phyloP scores from a whole-genome alignment of 2,329 filamentous ascomycete species.

The Blastomyces emzantsi region DNA sequence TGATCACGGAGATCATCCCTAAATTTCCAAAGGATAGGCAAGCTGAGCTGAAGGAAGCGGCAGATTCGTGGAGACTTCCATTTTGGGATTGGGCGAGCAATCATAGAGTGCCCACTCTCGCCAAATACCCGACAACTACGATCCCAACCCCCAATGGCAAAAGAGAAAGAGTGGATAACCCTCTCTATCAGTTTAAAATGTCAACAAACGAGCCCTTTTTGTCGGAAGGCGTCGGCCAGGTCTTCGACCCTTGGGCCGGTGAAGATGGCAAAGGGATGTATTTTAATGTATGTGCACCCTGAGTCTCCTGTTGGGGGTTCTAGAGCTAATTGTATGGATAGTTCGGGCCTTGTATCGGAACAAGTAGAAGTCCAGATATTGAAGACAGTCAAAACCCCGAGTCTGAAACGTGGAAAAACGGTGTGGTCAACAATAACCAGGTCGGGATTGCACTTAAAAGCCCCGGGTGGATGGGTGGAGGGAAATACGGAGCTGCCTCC shows the following conservation, averaged over 20 bases:
- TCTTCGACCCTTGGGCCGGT: slow-evolving; percentile 7
- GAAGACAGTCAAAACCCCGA: slow-evolving; percentile 20
- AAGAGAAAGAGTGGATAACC: slow-evolving; percentile 33
- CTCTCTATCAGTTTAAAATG: slow-evolving; percentile 39
- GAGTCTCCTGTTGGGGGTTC: not conserved
- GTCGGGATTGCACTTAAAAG: slow-evolving; percentile 16
- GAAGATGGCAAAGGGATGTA: slow-evolving; percentile 7
- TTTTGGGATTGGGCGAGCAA: slow-evolving; percentile 43
- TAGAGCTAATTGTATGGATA: slow-evolving; percentile 6
- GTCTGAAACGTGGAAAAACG: slow-evolving; percentile 15
- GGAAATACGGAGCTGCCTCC: slow-evolving; percentile 15
- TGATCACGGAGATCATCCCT: slow-evolving; percentile 27
- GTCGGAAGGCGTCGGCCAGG: slow-evolving; percentile 10
- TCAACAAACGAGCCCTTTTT: slow-evolving; percentile 16
- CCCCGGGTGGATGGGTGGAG: slow-evolving; percentile 11
- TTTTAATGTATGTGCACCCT: slow-evolving; percentile 7
- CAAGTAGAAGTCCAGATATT: slow-evolving; percentile 13
- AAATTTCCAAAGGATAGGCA: slow-evolving; percentile 36
- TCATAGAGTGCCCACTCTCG: slow-evolving; percentile 22
- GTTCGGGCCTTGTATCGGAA: slow-evolving; percentile 18
- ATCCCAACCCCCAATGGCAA: slow-evolving; percentile 34
- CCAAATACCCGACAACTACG: slow-evolving; percentile 21
- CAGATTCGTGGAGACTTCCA: slow-evolving; percentile 38
- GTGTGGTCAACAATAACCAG: slow-evolving; percentile 19
- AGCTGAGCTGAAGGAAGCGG: slow-evolving; percentile 37